Percentiles rank a stretch among this genome's conserved stretches.
phyloP scores from a whole-genome alignment of 805 yeast species.

The Saccharomycopsis microspora region DNA sequence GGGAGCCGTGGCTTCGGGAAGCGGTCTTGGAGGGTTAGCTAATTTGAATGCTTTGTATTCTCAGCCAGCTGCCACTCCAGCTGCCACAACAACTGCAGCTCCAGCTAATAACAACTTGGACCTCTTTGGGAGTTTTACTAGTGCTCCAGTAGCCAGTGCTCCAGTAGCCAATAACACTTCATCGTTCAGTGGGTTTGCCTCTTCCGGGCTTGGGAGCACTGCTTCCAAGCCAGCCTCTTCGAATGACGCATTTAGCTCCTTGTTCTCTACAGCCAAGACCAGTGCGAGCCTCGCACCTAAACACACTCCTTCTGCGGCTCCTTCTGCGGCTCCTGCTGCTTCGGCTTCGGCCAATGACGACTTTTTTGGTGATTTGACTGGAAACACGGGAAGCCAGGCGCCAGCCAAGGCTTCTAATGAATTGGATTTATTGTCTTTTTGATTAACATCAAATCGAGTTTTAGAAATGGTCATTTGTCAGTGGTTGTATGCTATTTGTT shows the following conservation, averaged over 20 bases:
- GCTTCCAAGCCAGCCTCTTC: constrained; percentile 22
- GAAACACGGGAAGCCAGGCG: background rate
- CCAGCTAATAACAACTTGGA: background rate
- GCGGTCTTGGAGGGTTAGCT: too few species aligned
- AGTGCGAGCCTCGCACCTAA: background rate
- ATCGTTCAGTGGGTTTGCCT: constrained; percentile 9
- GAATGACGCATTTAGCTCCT: constrained; percentile 62
- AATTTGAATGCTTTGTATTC: too few species aligned
- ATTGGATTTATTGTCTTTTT: constrained; percentile 14
- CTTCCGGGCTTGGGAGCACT: constrained; percentile 18
- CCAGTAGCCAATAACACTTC: background rate
- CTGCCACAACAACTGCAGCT: too few species aligned
- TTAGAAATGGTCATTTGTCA: too few species aligned
- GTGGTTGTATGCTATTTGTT: too few species aligned
- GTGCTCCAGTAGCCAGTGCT: background rate
- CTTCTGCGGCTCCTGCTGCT: background rate
- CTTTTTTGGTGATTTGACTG: constrained; percentile 12
- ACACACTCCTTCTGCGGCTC: background rate
- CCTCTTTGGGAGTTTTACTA: constrained; percentile 6
- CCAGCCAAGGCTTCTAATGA: constrained; percentile 2
- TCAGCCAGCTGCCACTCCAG: too few species aligned
- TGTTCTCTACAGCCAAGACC: constrained; percentile 56
- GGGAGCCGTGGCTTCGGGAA: background rate
- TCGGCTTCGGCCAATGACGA: constrained; percentile 1
- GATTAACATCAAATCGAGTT: background rate